Conservation (phyloP, 139 green algal genomes). For the Eudorina sp. region DNA sequence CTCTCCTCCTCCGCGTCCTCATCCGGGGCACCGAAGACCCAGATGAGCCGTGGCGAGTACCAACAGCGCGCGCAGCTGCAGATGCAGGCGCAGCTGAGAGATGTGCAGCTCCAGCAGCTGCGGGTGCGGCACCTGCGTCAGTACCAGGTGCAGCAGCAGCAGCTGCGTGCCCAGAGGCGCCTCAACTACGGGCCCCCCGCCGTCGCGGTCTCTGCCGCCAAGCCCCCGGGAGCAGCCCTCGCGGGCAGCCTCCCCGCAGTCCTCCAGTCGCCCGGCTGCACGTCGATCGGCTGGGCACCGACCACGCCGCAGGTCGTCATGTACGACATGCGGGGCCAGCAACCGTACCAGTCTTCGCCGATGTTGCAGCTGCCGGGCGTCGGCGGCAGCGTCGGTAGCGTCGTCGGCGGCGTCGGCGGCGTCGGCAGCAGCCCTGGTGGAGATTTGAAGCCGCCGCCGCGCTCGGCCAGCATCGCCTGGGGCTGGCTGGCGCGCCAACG, state of each 20-base stretch:
- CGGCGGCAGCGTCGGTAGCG: neutral
- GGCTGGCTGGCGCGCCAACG: neutral
- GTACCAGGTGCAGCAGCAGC: neutral
- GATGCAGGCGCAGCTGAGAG: neutral
- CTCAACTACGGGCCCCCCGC: neutral
- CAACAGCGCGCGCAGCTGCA: slow-evolving; percentile 11
- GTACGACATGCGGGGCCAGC: neutral
- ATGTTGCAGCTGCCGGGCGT: neutral
- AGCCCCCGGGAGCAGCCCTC: neutral
- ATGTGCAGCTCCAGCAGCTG: neutral
- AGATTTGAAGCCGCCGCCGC: neutral
- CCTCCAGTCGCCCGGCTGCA: neutral
- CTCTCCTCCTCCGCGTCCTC: neutral
- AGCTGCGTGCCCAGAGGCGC: neutral
- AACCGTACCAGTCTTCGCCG: neutral
- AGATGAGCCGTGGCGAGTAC: neutral
- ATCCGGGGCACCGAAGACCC: neutral
- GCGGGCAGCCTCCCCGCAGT: neutral
- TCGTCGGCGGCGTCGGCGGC: neutral
- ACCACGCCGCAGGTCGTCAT: neutral
- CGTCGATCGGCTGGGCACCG: neutral
- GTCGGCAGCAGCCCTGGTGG: neutral
- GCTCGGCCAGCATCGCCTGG: neutral
- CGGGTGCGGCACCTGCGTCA: neutral
- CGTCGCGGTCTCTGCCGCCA: neutral